Evolutionary conservation across 2,329 filamentous ascomycete species (phyloP), one percentile per base, ranked within the genome.

Genomic region (Fusarium newnesense): DNA sequence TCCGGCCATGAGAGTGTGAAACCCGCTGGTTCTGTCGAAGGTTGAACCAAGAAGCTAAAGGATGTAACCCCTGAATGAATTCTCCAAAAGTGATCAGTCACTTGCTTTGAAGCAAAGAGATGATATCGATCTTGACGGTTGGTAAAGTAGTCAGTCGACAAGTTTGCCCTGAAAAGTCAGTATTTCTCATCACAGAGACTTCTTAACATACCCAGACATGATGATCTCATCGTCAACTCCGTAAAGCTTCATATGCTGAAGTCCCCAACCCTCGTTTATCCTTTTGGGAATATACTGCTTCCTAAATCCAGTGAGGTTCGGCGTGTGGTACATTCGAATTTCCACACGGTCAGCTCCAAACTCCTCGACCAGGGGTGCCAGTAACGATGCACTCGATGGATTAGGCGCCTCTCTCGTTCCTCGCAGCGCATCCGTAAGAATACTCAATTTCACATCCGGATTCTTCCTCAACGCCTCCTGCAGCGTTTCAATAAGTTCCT

Each of bases 211-310:
- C 90, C 95, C 95, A 12, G 95, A 97, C 77, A 99, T 90, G 73
- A 99, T 96, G 65, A 99, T 93, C 81, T 97, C 95, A 78, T 99
- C 95, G 77, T 99, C 96, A 28, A 97, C 86, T 0, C 96, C 96
- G 77, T 99, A 99, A 1, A 99, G 86, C 87, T 99, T 99, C 96
- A 99, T 99, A 80, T 99, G 96, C 80, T 99, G 96, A 69, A 99
- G 84, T 2, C 96, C 96, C 96, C 96, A 99, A 24, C 96, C 96
- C 83, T 99, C 96, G 76, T 99, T 99, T 80, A 99, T 96, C 26
- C 96, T 89, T 79, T 90, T 94, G 1, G 96, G 96, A 5, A 98
- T 90, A 74, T 93, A 86, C 77, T 91, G 91, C 83, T 98, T 98
- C 57, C 92, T 90, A 64, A 97, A 76, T 0, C 96, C 96, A 6